Conservation (phyloP, 2,329 filamentous ascomycete species). For the Colletotrichum sp. region DNA sequence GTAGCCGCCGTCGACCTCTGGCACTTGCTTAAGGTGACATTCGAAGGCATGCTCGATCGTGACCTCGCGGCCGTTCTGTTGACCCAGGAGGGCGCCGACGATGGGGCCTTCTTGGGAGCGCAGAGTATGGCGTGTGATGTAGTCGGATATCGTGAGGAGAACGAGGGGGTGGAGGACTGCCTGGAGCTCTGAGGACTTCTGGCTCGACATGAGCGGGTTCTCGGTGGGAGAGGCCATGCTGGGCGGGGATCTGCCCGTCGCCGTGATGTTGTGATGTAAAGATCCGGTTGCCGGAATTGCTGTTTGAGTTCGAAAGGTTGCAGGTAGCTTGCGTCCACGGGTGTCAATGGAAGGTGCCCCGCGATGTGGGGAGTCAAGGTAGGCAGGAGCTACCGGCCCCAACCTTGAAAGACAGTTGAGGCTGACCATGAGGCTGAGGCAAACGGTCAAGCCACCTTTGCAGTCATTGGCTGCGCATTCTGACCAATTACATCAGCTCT, state of each 20-base stretch:
- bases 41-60: slow-evolving; percentile 95
- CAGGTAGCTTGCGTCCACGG: background rate
- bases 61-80: slow-evolving; percentile 88
- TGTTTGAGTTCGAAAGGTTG: background rate
- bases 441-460: background rate
- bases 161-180: slow-evolving; percentile 91
- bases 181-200: slow-evolving; percentile 76
- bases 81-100: slow-evolving; percentile 86
- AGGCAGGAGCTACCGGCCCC: background rate
- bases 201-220: slow-evolving; percentile 68
- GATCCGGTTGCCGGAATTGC: background rate
- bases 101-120: slow-evolving; percentile 78
- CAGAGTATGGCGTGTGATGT: slow-evolving; percentile 89
- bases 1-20: slow-evolving; percentile 58
- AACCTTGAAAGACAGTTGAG: background rate
- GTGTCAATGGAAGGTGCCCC: slow-evolving; percentile 1
- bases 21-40: slow-evolving; percentile 61
- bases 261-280: background rate
- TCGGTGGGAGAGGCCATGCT: slow-evolving; percentile 51
- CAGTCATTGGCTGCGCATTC: background rate
- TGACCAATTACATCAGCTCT: background rate
- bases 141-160: slow-evolving; percentile 94
- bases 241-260: slow-evolving; percentile 19
- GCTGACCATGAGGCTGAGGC: slow-evolving; percentile 7
- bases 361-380: slow-evolving; percentile 15